Conservation (phyloP, 2,329 filamentous ascomycete species). For the Cryphonectria carpinicola region DNA sequence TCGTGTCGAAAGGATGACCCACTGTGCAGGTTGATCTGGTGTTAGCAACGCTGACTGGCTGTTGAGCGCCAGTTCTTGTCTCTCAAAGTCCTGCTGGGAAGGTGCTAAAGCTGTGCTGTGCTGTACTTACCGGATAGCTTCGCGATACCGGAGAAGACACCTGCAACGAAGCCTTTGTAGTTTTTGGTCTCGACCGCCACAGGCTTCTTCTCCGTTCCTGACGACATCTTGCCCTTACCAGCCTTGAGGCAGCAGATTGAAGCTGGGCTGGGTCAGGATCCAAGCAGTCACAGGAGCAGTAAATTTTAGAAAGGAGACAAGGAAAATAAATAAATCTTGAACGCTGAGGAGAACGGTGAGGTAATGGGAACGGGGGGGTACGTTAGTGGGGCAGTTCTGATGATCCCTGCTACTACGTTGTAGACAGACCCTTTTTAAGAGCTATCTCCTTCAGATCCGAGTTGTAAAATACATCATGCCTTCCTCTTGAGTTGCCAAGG, state of each 20-base stretch:
- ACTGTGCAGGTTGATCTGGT: slow-evolving; percentile 42
- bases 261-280: neutral
- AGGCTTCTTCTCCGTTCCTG: slow-evolving; percentile 37
- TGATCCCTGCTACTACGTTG: slow-evolving; percentile 2
- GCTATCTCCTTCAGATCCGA: neutral
- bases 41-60: neutral
- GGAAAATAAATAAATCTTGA: neutral
- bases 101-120: neutral
- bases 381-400: slow-evolving; percentile 13
- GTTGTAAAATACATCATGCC: neutral
- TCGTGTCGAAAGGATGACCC: slow-evolving; percentile 85
- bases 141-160: slow-evolving; percentile 92
- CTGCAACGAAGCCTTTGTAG: slow-evolving; percentile 96
- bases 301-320: neutral
- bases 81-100: neutral
- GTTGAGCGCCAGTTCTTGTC: neutral
- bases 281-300: neutral
- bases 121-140: slow-evolving; percentile 76
- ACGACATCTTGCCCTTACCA: slow-evolving; percentile 25
- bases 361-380: slow-evolving; percentile 16
- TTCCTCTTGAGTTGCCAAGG: neutral
- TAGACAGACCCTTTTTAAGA: neutral
- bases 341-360: slow-evolving; percentile 11
- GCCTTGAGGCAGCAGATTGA: slow-evolving; percentile 8
- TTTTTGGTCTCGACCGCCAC: slow-evolving; percentile 50